Base-by-base conservation (phyloP, 345 rosid genomes). In the Eucalyptus rudis region DNA sequence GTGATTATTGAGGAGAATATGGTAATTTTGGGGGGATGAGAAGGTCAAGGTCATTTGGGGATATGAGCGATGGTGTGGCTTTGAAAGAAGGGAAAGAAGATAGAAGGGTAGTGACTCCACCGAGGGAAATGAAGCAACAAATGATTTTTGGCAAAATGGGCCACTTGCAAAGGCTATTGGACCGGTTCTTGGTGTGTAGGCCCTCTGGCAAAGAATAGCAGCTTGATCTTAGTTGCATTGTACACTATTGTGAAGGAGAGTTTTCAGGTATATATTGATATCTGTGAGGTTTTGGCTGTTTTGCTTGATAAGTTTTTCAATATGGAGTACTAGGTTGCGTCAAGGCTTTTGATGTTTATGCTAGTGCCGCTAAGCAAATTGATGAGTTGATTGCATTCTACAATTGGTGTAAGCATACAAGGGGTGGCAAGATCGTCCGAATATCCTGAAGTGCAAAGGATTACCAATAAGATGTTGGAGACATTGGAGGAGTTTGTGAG, bases 391-490 rank as follows among this genome's bases (percentile, higher is more conserved):
- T 93, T 85, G 92, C 88, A 49, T 93, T 97, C 87, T 95, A 96
- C 88, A 89, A 88, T 84, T 97, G 99, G 98, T 95, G 97, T 31
- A 96, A 97, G 89, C 94, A 97, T 19, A 87, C 89, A 1, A n/a
- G n/a, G 99, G 4, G 90, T 96, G 43, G 98, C 97, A n/a, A 92
- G 99, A 58, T 96, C 98, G 0, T 93, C 98, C 0, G 97, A 97
- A 92, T 96, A 93, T 80, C 98, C 98, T 0, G 94, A 96, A 62
- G 96, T 97, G 89, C 96, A 96, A 93, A 95, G 94, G 90, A 97
- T 97, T 62, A 96, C 96, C 0, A 92, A 89, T 49, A 95, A 95
- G 90, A 88, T 95, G 89, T 88, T 97, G 92, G 97, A 92, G 89
- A 94, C 97, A 4, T 91, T 96, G 71, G 96, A 96, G 71, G 98